Evolutionary conservation across 2,329 filamentous ascomycete genomes (phyloP).

Genomic region (Colletotrichum echinochloae): DNA sequence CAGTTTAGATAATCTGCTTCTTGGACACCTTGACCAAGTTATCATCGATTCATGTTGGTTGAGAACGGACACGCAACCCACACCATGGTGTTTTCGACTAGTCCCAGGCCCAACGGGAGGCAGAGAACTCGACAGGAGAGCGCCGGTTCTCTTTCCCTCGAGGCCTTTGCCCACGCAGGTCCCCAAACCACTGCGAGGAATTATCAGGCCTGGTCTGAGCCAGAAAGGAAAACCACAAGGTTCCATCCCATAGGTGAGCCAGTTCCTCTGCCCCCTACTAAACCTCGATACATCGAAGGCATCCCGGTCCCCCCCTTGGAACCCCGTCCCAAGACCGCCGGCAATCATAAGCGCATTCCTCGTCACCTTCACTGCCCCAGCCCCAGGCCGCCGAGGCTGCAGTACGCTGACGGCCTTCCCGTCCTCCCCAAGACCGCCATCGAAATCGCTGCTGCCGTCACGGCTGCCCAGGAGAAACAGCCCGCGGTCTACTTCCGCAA

Average conservation of each 20-base stretch:
- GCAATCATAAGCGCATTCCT: not conserved
- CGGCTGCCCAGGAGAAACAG: not conserved
- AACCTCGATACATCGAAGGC: not conserved
- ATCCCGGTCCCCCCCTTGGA: not conserved
- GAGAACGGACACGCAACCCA: not conserved
- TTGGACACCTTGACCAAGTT: not conserved
- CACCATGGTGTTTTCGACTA: not conserved
- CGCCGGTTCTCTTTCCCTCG: too few species aligned
- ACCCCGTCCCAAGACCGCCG: not conserved
- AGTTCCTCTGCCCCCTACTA: not conserved
- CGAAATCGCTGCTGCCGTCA: not conserved
- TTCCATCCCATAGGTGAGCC: too few species aligned
- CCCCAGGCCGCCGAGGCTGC: not conserved
- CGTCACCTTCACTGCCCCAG: not conserved
- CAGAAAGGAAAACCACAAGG: too few species aligned
- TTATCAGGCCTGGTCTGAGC: not conserved
- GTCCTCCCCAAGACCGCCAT: not conserved
- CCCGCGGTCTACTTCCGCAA: not conserved
- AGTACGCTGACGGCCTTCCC: conserved; percentile 16
- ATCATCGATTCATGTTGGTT: not conserved
- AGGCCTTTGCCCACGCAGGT: too few species aligned
- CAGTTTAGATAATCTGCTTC: not conserved
- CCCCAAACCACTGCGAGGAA: not conserved
- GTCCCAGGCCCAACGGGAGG: too few species aligned
- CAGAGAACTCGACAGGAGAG: not conserved